Evolutionary conservation across 2,329 filamentous ascomycete species (phyloP).

Genomic region (Pyrenophora tritici-repentis): DNA sequence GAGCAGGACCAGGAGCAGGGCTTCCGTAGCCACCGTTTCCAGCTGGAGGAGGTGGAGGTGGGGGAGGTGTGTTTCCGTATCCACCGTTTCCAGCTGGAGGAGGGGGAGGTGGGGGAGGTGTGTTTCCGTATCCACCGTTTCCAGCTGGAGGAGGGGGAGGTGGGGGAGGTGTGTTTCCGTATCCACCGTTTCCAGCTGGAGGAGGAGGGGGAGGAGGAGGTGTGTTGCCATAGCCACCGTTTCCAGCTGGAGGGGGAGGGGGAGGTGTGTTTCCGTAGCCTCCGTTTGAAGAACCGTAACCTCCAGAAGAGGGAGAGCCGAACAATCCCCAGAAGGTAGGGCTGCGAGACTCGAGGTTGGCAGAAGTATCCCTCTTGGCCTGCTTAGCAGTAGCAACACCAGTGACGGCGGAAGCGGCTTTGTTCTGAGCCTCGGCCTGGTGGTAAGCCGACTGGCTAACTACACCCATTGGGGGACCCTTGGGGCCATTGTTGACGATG

Average conservation of each 20-base stretch:
- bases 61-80: not conserved
- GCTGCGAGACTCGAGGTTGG: conserved; percentile 6
- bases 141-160: no score
- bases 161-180: no score
- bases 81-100: not conserved
- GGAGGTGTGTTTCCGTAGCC: no score
- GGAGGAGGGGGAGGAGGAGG: no score
- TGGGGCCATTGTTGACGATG: conserved; percentile 9
- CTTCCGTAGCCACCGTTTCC: not conserved
- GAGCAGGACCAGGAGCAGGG: no score
- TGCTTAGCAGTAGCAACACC: conserved; percentile 18
- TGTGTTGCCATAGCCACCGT: not conserved
- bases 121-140: no score
- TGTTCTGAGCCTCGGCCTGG: conserved; percentile 17
- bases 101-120: no score
- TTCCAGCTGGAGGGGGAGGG: no score
- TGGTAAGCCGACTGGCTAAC: conserved; percentile 18
- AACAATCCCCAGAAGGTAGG: conserved; percentile 11
- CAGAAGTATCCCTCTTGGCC: conserved; percentile 16
- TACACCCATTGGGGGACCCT: conserved; percentile 24
- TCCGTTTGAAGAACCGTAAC: no score
- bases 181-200: no score
- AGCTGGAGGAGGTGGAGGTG: no score
- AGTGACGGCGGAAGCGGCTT: conserved; percentile 19
- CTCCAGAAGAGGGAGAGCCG: not conserved